Base-by-base conservation (phyloP, 768 basidiomycete genomes). In the Tylopilus balloui region DNA sequence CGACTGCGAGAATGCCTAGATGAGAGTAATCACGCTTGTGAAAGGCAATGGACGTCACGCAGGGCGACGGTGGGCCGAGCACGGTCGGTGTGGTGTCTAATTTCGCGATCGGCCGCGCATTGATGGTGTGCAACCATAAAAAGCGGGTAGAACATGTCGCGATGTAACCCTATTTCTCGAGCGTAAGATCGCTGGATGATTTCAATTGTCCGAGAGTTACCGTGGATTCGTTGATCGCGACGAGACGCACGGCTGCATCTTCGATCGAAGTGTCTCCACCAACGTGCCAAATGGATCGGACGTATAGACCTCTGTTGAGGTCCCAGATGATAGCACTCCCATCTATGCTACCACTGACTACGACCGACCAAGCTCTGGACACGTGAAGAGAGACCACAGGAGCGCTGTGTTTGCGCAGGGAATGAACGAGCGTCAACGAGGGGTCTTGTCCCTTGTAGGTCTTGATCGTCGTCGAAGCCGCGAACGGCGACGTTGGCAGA, bases 321-420 rank as follows among this genome's bases (percentile, higher is more conserved):
- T 95, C 93, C 93, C 93, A 96, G 3, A 95, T 49, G 4, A 85
- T 86, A 0, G 87, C 90, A 52, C 84, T 89, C 1, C 92, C 90
- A 58, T 95, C 92, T 59, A 79, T 77, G 14, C 88, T 88, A 10
- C 91, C 91, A 55, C 88, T 93, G 37, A 93, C 78, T 20, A 81
- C 78, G 20, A 92, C 58, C 1, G 88, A 89, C 93, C 93, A 95
- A 2, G 84, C 69, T 36, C 86, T 73, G 13, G 87, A 93, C 1
- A 88, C 83, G 8, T 83, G 71, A 14, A 95, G 74, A 56, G 79
- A 85, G 1, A 74, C 64, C 20, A 95, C 78, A 41, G 78, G 74
- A 39, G 80, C 80, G 3, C 78, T 81, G 57, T 94, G 93, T 14
- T 88, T 81, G 13, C 88, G 80, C 78, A 96, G 81, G 51, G 90